These are phyloP conservation scores for Fusarium circinatum DNA, from an alignment of 2,329 filamentous ascomycete genomes.

Conservation along the genomic window DNA sequence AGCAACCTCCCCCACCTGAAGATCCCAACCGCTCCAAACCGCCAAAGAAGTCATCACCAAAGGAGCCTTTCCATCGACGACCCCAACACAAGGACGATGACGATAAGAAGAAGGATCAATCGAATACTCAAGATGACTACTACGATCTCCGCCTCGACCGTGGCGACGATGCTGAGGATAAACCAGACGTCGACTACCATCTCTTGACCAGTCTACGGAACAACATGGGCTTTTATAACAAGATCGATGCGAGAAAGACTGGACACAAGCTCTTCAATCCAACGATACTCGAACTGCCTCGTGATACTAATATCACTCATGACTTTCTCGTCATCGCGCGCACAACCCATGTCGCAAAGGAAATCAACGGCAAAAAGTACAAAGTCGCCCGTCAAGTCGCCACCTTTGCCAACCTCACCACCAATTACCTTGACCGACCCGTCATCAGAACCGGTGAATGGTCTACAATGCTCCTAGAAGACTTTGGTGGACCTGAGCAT, in stretches of 20 bases:
- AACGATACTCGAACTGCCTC: constrained; percentile 30
- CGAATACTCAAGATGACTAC: neutral
- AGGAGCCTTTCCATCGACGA: neutral
- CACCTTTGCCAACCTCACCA: constrained; percentile 26
- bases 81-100: neutral
- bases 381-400: constrained; percentile 30
- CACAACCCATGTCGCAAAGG: constrained; percentile 8
- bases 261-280: constrained; percentile 33
- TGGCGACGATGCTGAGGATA: neutral
- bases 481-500: constrained; percentile 29
- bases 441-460: constrained; percentile 13
- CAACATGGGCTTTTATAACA: constrained; percentile 35
- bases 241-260: constrained; percentile 19
- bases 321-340: constrained; percentile 36
- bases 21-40: neutral
- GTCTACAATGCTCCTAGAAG: constrained; percentile 25
- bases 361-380: constrained; percentile 18
- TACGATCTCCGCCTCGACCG: neutral
- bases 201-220: constrained; percentile 30
- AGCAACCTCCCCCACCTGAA: neutral
- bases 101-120: neutral
- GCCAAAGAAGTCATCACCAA: neutral
- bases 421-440: constrained; percentile 12
- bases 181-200: constrained; percentile 15
- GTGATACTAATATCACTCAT: constrained; percentile 3